A percentile compares a stretch with the other conserved stretches of the same genome.
Conservation (phyloP, 31 red algal genomes). For the Asparagopsis taxiformis region DNA sequence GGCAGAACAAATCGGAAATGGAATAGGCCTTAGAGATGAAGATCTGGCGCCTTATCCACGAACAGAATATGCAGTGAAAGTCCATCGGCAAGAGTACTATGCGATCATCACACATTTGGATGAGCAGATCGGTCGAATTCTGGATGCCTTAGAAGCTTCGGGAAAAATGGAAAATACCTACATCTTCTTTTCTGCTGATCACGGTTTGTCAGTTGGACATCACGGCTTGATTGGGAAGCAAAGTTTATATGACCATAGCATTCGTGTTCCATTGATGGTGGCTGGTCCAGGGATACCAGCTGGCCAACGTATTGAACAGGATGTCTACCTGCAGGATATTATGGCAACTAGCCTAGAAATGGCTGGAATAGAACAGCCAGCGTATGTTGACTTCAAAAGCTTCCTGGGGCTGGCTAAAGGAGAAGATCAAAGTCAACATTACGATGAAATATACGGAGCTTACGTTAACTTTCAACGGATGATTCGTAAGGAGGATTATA, state of each 20-base stretch:
- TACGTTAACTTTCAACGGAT: too few species aligned
- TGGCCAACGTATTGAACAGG: background rate
- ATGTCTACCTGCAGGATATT: conserved; percentile 1
- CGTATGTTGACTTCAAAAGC: too few species aligned
- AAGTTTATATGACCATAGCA: conserved; percentile 14
- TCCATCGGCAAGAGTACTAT: background rate
- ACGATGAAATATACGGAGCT: too few species aligned
- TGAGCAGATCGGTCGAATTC: background rate
- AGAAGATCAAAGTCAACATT: too few species aligned
- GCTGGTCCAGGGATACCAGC: conserved; percentile 5
- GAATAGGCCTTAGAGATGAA: background rate
- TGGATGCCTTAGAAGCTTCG: background rate
- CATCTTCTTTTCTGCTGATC: conserved; percentile 25
- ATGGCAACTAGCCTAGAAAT: background rate
- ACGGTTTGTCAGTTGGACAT: conserved; percentile 4
- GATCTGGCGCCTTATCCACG: background rate
- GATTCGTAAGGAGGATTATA: too few species aligned
- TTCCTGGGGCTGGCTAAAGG: too few species aligned
- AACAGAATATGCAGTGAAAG: background rate
- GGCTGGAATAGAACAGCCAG: conserved; percentile 4
- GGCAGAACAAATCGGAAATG: background rate
- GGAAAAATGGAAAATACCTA: conserved; percentile 18
- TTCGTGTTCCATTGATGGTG: conserved; percentile 9
- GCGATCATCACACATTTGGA: background rate
- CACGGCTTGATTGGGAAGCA: conserved; percentile 18